Conservation (phyloP, 2,329 filamentous ascomycete species). For the Diaporthe sp. region DNA sequence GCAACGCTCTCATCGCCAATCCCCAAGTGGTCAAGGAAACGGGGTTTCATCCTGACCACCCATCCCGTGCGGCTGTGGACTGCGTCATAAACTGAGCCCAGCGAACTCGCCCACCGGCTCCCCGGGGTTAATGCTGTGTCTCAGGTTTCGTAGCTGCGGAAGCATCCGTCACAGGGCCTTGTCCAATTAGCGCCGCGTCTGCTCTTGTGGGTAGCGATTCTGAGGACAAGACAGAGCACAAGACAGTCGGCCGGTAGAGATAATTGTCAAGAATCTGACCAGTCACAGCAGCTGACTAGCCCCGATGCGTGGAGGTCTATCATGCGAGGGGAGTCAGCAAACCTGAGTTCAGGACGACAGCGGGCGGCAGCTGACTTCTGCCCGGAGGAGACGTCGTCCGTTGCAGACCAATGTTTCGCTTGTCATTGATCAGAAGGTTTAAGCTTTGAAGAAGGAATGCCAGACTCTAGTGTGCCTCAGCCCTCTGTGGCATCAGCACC, state of each 20-base stretch:
- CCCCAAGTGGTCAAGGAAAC: not conserved
- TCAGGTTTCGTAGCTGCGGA: slow-evolving; percentile 25
- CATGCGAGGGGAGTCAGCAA: not conserved
- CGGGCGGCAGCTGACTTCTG: not conserved
- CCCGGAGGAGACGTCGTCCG: not conserved
- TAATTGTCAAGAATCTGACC: not conserved
- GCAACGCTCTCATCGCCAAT: not conserved
- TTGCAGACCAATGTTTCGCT: slow-evolving; percentile 26
- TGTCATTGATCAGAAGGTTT: slow-evolving; percentile 14
- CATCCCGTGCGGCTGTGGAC: slow-evolving; percentile 1
- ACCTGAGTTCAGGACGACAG: not conserved
- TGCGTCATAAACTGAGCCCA: slow-evolving; percentile 21
- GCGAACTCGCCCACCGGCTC: not conserved
- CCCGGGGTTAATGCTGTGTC: slow-evolving; percentile 17
- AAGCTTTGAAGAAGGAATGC: slow-evolving; percentile 7
- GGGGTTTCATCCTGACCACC: slow-evolving; percentile 13
- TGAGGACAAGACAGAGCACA: not conserved
- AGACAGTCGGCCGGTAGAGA: not conserved
- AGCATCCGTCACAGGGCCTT: slow-evolving; percentile 1
- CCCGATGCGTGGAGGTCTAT: not conserved
- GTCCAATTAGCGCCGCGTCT: slow-evolving; percentile 14
- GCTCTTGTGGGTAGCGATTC: not conserved
- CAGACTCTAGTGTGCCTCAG: slow-evolving; percentile 1
- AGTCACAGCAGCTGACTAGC: not conserved
- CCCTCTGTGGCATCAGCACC: not conserved